Evolutionary conservation across 306 rosid genomes (phyloP).

Genomic region (Parietaria judaica): DNA sequence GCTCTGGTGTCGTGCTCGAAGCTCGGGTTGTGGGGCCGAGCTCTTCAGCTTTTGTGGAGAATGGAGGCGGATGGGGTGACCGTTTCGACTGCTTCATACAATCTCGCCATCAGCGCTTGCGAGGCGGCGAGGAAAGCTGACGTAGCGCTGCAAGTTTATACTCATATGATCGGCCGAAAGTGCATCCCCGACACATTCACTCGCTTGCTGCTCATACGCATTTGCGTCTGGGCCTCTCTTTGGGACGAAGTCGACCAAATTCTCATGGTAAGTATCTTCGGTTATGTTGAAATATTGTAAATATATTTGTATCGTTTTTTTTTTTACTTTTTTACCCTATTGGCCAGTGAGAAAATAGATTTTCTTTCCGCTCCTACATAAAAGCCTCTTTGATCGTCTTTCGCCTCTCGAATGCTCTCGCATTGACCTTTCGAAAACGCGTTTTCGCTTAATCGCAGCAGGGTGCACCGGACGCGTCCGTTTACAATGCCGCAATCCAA

Average conservation of each 20-base stretch:
- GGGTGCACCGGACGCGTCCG: constrained; percentile 39
- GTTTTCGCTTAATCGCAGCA: constrained; percentile 41
- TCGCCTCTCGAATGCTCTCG: neutral
- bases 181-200: constrained; percentile 62
- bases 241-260: constrained; percentile 70
- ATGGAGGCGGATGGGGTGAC: constrained; percentile 56
- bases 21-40: constrained; percentile 69
- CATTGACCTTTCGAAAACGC: too few relatives aligned
- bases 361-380: too few relatives aligned
- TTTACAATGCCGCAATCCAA: constrained; percentile 70
- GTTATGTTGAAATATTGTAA: too few relatives aligned
- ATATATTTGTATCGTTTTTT: too few relatives aligned
- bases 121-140: constrained; percentile 59
- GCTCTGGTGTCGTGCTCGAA: constrained; percentile 71
- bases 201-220: constrained; percentile 49
- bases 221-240: constrained; percentile 65
- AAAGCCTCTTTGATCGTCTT: too few relatives aligned
- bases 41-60: constrained; percentile 72
- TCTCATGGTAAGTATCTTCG: constrained; percentile 43
- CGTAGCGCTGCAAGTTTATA: constrained; percentile 76
- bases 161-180: constrained; percentile 69
- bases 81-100: constrained; percentile 52
- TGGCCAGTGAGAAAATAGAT: too few relatives aligned
- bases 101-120: constrained; percentile 69
- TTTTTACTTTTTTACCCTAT: too few relatives aligned